phyloP scores from a whole-genome alignment of 345 rosid species.

The Corymbia maculata region DNA sequence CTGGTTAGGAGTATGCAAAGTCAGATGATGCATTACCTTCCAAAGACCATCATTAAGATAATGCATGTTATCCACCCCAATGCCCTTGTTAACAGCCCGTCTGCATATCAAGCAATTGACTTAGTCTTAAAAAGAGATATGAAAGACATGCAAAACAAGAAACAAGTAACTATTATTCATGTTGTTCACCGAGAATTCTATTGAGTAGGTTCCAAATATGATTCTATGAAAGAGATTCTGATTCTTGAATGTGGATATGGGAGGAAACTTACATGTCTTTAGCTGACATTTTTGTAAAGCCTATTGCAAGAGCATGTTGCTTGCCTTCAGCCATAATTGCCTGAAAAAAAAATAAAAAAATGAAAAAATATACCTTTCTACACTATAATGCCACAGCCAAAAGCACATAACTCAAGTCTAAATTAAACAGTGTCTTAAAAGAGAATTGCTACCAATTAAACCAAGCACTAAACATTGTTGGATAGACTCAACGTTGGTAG shows the following conservation, averaged over 20 bases:
- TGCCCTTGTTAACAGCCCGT: slow-evolving; percentile 84
- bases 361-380: not conserved
- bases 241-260: not conserved
- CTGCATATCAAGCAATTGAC: slow-evolving; percentile 26
- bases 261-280: slow-evolving; percentile 79
- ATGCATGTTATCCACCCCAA: slow-evolving; percentile 98
- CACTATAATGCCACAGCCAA: not conserved
- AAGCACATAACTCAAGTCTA: not conserved
- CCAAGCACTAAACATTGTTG: not conserved
- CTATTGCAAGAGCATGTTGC: slow-evolving; percentile 96
- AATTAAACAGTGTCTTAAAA: not conserved
- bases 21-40: slow-evolving; percentile 47
- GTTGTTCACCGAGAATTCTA: not conserved
- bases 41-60: slow-evolving; percentile 97
- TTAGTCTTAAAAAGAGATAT: not conserved
- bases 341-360: slow-evolving; percentile 22
- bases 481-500: not conserved
- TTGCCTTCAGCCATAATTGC: slow-evolving; percentile 99
- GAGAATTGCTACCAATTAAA: not conserved
- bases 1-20: not conserved
- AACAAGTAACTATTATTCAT: not conserved
- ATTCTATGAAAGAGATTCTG: not conserved
- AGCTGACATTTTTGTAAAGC: slow-evolving; percentile 97
- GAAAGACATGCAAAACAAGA: not conserved
- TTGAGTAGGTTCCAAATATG: not conserved